These are phyloP conservation scores for Ogataea populi-albae DNA, from an alignment of 805 yeast species.

Conservation along the genomic window DNA sequence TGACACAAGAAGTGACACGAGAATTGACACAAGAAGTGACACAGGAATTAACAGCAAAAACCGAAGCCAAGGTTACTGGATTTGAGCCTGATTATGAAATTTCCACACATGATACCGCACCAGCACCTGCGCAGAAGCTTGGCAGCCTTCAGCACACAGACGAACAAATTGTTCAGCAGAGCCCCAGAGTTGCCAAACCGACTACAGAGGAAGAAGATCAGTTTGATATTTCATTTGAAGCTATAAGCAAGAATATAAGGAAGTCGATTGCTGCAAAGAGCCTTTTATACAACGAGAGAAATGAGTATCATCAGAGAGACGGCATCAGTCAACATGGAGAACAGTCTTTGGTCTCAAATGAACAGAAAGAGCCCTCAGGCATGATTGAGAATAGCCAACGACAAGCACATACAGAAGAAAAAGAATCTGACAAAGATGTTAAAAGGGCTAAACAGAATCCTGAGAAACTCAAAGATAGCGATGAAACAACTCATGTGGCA, in stretches of 20 bases:
- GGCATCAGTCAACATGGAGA: too few relatives aligned
- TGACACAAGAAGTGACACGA: not conserved
- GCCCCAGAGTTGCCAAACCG: not conserved
- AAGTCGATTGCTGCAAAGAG: constrained; percentile 29
- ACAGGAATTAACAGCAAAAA: not conserved
- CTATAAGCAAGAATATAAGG: constrained; percentile 29
- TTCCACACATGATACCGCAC: not conserved
- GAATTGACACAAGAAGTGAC: not conserved
- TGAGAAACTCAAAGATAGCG: too few relatives aligned
- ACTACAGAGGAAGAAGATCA: constrained; percentile 6
- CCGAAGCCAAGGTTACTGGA: not conserved
- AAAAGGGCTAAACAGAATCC: too few relatives aligned
- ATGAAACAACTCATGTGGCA: too few relatives aligned
- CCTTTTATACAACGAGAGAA: constrained; percentile 10
- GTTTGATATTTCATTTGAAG: constrained; percentile 29
- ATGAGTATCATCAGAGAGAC: constrained; percentile 2
- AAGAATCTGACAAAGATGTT: too few relatives aligned
- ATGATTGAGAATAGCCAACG: too few relatives aligned
- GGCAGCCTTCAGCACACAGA: not conserved
- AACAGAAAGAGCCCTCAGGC: too few relatives aligned
- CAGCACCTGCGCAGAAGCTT: not conserved
- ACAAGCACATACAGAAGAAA: too few relatives aligned
- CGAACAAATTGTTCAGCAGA: too few relatives aligned
- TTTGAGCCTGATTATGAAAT: not conserved
- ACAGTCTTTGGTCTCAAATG: too few relatives aligned